A percentile compares a stretch with the other conserved stretches of the same genome.
Conservation (phyloP, 2,329 filamentous ascomycete species). For the Anisogramma anomala region DNA sequence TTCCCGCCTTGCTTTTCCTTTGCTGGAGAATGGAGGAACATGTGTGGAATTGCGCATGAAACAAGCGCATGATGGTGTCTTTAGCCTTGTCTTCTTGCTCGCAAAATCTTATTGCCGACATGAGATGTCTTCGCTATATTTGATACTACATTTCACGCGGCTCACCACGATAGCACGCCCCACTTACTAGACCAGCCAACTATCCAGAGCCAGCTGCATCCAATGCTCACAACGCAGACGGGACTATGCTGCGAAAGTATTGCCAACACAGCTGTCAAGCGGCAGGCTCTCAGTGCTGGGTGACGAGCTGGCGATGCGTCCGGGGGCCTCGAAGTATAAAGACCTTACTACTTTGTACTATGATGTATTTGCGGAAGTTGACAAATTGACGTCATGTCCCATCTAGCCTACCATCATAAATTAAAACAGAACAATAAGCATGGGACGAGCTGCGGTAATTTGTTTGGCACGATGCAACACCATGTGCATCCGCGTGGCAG, state of each 20-base stretch:
- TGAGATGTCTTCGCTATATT: background rate
- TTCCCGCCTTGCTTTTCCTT: constrained; percentile 4
- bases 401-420: background rate
- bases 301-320: too few species aligned
- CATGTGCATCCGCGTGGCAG: constrained; percentile 9
- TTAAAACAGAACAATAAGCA: background rate
- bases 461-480: constrained; percentile 6
- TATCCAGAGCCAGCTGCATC: too few species aligned
- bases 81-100: constrained; percentile 11
- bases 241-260: too few species aligned
- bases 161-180: background rate
- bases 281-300: too few species aligned
- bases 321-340: background rate
- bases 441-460: background rate
- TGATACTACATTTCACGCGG: background rate
- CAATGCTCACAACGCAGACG: too few species aligned
- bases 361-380: too few species aligned
- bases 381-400: too few species aligned
- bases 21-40: constrained; percentile 5
- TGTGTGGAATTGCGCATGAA: constrained; percentile 8
- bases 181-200: background rate
- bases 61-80: constrained; percentile 7
- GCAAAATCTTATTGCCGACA: constrained; percentile 8
- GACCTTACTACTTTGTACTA: too few species aligned
- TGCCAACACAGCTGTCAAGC: too few species aligned